These are phyloP conservation scores for Rheum nobile DNA, from an alignment of 148 eudicot species.

Conservation along the genomic window DNA sequence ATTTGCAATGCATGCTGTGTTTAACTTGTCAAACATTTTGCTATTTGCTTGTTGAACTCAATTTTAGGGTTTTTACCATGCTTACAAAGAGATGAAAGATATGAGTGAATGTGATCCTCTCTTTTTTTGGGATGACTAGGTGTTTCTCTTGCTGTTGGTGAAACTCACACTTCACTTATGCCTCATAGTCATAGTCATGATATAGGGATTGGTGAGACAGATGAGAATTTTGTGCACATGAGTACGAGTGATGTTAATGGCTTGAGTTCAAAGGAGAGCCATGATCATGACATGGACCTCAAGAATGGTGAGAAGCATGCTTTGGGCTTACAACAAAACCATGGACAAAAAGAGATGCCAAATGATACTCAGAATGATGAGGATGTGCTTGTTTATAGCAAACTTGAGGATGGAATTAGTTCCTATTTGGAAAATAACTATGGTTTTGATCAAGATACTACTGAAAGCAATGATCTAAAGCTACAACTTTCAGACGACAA, in stretches of 20 bases:
- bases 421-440: neutral
- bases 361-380: neutral
- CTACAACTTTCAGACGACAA: slow-evolving; percentile 20
- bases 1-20: too few species aligned
- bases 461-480: slow-evolving; percentile 9
- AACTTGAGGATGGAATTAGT: neutral
- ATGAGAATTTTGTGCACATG: neutral
- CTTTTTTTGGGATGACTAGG: neutral
- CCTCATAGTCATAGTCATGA: too few species aligned
- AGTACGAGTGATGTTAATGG: slow-evolving; percentile 3
- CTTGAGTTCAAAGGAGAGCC: slow-evolving; percentile 12
- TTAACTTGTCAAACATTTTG: neutral
- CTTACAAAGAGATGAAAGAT: neutral
- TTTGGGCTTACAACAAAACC: neutral
- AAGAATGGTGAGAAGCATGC: neutral
- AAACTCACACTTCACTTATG: neutral
- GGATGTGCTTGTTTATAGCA: neutral
- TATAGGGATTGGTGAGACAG: too few species aligned
- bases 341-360: neutral
- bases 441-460: neutral
- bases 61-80: neutral
- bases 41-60: neutral
- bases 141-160: neutral
- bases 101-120: neutral
- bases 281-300: slow-evolving; percentile 17